Percentiles rank a stretch among this genome's conserved stretches.
Evolutionary conservation across 2,329 filamentous ascomycete genomes (phyloP).

Genomic region (Clarireedia sp.): DNA sequence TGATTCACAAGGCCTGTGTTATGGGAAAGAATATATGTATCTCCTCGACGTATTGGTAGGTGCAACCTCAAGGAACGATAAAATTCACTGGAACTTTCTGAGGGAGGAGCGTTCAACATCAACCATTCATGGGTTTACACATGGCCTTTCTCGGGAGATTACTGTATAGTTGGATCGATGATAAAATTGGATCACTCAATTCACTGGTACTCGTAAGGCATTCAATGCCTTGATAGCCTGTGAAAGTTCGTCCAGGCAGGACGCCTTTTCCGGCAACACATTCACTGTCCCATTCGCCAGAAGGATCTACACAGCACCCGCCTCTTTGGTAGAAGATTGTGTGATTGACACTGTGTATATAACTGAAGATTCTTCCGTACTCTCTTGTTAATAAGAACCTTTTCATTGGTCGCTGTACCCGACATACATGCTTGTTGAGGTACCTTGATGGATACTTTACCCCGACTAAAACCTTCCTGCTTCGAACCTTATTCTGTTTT

Average conservation of each 20-base stretch:
- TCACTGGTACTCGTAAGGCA: too few relatives aligned
- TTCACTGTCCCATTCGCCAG: too few relatives aligned
- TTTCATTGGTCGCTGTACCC: not conserved
- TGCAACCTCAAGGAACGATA: too few relatives aligned
- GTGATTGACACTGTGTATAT: not conserved
- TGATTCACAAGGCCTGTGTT: not conserved
- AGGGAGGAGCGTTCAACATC: too few relatives aligned
- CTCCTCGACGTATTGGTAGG: too few relatives aligned
- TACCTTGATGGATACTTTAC: conserved; percentile 3
- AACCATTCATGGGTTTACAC: too few relatives aligned
- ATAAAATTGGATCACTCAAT: too few relatives aligned
- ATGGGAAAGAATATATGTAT: too few relatives aligned
- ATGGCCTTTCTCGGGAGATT: too few relatives aligned
- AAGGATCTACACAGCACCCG: not conserved
- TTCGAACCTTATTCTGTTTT: not conserved
- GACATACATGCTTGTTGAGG: not conserved
- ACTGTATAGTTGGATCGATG: too few relatives aligned
- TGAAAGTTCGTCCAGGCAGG: not conserved
- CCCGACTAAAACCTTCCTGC: not conserved
- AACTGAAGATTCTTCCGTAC: not conserved
- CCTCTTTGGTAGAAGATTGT: not conserved
- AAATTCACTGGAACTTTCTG: too few relatives aligned
- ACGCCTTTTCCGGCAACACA: too few relatives aligned
- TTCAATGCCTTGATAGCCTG: not conserved
- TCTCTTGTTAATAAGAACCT: not conserved